phyloP scores from a whole-genome alignment of 2,329 filamentous ascomycete species.

The Aspergillus clavatus region DNA sequence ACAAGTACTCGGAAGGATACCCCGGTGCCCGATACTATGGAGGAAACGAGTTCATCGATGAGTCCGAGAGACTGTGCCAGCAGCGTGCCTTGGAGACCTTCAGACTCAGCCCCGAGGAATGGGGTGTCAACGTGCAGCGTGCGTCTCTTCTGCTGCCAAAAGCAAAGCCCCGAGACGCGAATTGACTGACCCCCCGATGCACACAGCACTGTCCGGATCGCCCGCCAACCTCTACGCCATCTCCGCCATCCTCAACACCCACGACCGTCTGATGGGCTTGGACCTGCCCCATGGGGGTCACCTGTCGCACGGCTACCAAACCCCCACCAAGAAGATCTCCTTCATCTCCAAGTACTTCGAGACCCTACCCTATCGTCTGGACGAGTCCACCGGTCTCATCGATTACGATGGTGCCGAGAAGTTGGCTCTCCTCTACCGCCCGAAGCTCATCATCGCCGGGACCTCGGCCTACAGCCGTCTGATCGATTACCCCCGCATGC shows the following conservation, averaged over 20 bases:
- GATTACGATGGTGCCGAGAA: slow-evolving; percentile 93
- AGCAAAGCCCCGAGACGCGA: neutral
- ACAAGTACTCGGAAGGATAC: slow-evolving; percentile 99
- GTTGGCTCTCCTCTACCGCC: slow-evolving; percentile 85
- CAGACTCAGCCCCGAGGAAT: slow-evolving; percentile 74
- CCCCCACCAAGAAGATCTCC: slow-evolving; percentile 91
- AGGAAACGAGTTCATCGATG: slow-evolving; percentile 93
- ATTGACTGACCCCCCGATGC: slow-evolving; percentile 11
- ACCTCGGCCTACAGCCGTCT: slow-evolving; percentile 97
- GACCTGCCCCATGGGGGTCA: slow-evolving; percentile 93
- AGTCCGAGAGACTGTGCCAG: slow-evolving; percentile 84
- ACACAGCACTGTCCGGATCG: slow-evolving; percentile 75
- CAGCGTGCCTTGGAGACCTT: slow-evolving; percentile 84
- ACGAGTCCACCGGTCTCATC: slow-evolving; percentile 76
- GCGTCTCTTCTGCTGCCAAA: no score
- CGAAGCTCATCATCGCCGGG: slow-evolving; percentile 92
- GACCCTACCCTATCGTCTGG: slow-evolving; percentile 91
- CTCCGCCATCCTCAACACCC: slow-evolving; percentile 89
- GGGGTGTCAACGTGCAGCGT: slow-evolving; percentile 96
- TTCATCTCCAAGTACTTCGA: slow-evolving; percentile 98
- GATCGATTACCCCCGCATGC: slow-evolving; percentile 96
- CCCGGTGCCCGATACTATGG: slow-evolving; percentile 95
- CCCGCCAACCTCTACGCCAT: slow-evolving; percentile 79
- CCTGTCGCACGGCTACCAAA: slow-evolving; percentile 96
- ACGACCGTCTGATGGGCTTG: slow-evolving; percentile 94